Evolutionary conservation across 2,329 filamentous ascomycete genomes (phyloP), one percentile per base, ranked within the genome.

Genomic region (Claviceps sp.): DNA sequence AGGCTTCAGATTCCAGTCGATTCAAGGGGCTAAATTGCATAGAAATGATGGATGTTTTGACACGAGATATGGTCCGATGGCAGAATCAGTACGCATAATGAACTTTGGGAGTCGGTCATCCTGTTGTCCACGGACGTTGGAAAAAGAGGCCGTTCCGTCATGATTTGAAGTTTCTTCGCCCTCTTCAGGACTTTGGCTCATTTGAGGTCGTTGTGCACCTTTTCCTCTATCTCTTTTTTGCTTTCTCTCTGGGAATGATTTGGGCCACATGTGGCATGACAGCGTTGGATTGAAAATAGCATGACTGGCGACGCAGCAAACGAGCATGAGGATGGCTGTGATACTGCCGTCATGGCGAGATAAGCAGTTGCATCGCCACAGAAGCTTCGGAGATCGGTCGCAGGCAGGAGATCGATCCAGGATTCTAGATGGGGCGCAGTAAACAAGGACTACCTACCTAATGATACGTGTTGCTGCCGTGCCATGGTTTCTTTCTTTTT

Each of bases 11-110:
- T 22, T 55, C 55, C 17, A 76, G 71, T 59, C 77, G 83, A 1
- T 95, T 95, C 66, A 87, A 84, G 59, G 78, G 85, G 8, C 72
- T 95, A 57, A 86, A 74, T 53, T 89, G 85, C 59, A 74, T 87
- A 57, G 87, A 94, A 68, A 94, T 95, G 87, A 94, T 94, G 87
- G 89, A 94, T 65, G 77, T 82, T 59, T 68, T 95, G 64, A 90
- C 85, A 55, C 77, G 85, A 56, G 82, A 89, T 64, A 76, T 95
- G 61, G 79, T 91, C 58, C 85, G 86, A 61, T 95, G 88, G 88
- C 88, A 95, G 69, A 84, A 85, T 57, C 79, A 87, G 61, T 89
- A 78, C 59, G 65, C 71, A 51, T 69, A 58, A 63, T 49, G 38
- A 13, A 10, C 17, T 10, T n/a, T n/a, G 8, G 8, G 39, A 44